Conservation (phyloP, 495 filamentous ascomycete species). For the Aspergillus egyptiacus region DNA sequence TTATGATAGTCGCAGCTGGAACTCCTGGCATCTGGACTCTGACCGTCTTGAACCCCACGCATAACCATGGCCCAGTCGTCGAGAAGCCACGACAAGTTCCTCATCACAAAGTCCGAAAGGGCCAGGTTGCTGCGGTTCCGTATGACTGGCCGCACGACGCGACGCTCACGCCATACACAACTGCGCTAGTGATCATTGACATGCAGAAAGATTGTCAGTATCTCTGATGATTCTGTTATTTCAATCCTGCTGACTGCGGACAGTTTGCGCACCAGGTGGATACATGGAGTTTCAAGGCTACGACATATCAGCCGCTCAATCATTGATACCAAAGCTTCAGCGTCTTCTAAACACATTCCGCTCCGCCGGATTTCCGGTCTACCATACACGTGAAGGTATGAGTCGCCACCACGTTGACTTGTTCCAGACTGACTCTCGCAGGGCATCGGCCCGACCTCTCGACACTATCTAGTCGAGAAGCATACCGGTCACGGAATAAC, state of each 20-base stretch:
- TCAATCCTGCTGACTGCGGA: background rate
- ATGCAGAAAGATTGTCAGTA: slow-evolving; percentile 66
- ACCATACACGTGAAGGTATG: slow-evolving; percentile 58
- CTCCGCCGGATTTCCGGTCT: slow-evolving; percentile 52
- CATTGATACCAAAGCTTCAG: slow-evolving; percentile 50
- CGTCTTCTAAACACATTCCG: slow-evolving; percentile 54
- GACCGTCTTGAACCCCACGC: slow-evolving; percentile 39
- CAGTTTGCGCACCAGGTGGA: slow-evolving; percentile 54
- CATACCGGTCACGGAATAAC: slow-evolving; percentile 50
- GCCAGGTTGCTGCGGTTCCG: slow-evolving; percentile 44
- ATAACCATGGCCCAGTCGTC: slow-evolving; percentile 42
- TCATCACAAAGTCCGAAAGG: slow-evolving; percentile 43
- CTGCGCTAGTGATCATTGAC: slow-evolving; percentile 63
- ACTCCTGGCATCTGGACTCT: slow-evolving; percentile 43
- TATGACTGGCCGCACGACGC: slow-evolving; percentile 62
- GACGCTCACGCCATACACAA: slow-evolving; percentile 50
- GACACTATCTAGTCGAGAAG: slow-evolving; percentile 52
- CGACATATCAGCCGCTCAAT: slow-evolving; percentile 45
- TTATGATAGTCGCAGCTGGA: slow-evolving; percentile 42
- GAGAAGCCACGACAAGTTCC: slow-evolving; percentile 37
- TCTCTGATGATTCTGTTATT: background rate
- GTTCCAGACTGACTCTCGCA: slow-evolving; percentile 18
- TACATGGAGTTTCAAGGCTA: slow-evolving; percentile 58
- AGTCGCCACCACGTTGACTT: background rate
- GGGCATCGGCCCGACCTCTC: slow-evolving; percentile 60